These are phyloP conservation scores for Jackrogersella minutella DNA, from an alignment of 495 filamentous ascomycete species.

Conservation along the genomic window DNA sequence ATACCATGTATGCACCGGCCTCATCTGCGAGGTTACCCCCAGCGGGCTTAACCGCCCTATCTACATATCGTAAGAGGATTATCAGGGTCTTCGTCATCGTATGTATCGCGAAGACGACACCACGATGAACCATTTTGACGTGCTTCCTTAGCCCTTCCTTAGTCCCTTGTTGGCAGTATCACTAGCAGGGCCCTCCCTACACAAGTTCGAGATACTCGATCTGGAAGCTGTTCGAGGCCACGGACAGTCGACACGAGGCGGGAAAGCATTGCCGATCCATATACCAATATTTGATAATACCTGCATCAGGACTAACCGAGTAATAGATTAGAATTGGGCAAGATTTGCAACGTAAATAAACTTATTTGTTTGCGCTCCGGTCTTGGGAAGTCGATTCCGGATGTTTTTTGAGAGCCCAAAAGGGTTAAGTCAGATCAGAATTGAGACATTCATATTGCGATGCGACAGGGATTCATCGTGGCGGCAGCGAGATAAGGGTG, in stretches of 20 bases:
- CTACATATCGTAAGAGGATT: constrained; percentile 17
- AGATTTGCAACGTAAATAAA: constrained; percentile 29
- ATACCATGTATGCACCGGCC: neutral
- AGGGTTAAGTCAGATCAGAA: constrained; percentile 29
- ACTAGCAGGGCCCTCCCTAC: neutral
- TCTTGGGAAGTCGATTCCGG: constrained; percentile 30
- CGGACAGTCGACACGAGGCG: constrained; percentile 14
- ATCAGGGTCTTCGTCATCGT: constrained; percentile 33
- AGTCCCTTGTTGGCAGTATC: too few species aligned
- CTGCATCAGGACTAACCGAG: constrained; percentile 25
- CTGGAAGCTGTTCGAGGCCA: constrained; percentile 13
- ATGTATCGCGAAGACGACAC: constrained; percentile 19
- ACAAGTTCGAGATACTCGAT: constrained; percentile 27
- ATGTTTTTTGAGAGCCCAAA: constrained; percentile 26
- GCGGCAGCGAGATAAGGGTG: constrained; percentile 28
- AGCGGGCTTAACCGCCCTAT: constrained; percentile 6
- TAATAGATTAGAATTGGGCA: constrained; percentile 21
- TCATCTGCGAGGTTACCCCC: constrained; percentile 18
- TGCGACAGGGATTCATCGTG: constrained; percentile 31
- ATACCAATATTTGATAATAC: constrained; percentile 33
- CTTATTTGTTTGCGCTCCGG: constrained; percentile 28
- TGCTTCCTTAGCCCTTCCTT: constrained; percentile 24
- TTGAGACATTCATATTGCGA: constrained; percentile 41
- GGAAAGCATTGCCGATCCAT: constrained; percentile 38
- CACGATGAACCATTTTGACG: constrained; percentile 16